A percentile compares a stretch with the other conserved stretches of the same genome.
Conservation (phyloP, 2,329 filamentous ascomycete species). For the Pyrenochaeta sp. region DNA sequence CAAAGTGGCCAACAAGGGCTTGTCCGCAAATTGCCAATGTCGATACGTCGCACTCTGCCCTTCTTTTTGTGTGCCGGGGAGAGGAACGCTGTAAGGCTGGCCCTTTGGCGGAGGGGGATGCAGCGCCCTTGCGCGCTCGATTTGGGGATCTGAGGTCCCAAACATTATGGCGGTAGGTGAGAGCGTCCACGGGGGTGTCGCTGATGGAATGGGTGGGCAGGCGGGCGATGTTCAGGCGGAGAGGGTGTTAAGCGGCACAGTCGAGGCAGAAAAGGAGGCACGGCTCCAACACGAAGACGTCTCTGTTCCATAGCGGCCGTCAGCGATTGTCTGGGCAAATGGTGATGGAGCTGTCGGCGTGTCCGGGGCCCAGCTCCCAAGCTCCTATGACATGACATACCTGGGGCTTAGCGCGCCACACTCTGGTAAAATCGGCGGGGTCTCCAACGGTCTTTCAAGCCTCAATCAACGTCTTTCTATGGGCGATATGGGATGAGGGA, state of each 20-base stretch:
- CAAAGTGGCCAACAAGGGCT: constrained; percentile 55
- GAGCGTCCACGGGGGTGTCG: neutral
- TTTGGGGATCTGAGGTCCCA: constrained; percentile 32
- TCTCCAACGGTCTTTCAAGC: neutral
- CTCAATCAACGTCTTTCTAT: neutral
- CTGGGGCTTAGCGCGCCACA: constrained; percentile 18
- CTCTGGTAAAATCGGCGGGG: neutral
- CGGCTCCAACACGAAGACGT: neutral
- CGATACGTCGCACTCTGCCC: constrained; percentile 81
- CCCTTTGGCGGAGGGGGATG: constrained; percentile 72
- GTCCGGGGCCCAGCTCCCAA: constrained; percentile 11
- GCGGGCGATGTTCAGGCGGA: no score
- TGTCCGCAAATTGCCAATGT: constrained; percentile 79
- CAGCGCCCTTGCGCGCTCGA: constrained; percentile 57
- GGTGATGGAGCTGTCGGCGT: constrained; percentile 13
- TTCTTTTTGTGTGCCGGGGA: constrained; percentile 77
- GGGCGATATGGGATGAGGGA: neutral
- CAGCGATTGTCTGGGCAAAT: constrained; percentile 8
- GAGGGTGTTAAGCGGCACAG: no score
- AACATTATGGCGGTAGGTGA: constrained; percentile 35
- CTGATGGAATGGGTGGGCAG: no score
- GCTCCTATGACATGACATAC: constrained; percentile 20
- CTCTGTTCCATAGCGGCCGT: constrained; percentile 8
- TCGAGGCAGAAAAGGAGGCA: constrained; percentile 1
- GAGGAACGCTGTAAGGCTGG: constrained; percentile 76